Conservation (phyloP, 345 rosid species). For the Salix caprea region DNA sequence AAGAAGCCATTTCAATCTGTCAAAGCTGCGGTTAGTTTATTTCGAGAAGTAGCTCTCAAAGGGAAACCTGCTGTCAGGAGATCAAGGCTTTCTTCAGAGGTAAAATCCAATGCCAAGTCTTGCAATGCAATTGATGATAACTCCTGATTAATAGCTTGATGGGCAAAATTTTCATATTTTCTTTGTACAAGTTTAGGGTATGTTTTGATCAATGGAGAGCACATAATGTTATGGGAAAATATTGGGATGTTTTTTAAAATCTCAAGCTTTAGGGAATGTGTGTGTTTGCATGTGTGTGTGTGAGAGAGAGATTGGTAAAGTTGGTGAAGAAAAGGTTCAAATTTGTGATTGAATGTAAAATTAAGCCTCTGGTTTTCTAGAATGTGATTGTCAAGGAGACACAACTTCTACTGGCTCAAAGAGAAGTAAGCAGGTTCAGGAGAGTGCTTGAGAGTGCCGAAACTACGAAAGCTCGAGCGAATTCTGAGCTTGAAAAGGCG, state of each 20-base stretch:
- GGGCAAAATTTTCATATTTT: not conserved
- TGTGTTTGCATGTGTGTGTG: not conserved
- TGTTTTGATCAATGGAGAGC: too few species aligned
- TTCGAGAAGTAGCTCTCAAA: conserved; percentile 62
- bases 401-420: conserved; percentile 46
- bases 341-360: not conserved
- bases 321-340: not conserved
- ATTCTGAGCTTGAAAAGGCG: conserved; percentile 49
- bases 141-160: not conserved
- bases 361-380: conserved; percentile 13
- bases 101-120: conserved; percentile 2
- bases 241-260: not conserved
- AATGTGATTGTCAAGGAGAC: conserved; percentile 55
- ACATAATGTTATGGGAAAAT: too few species aligned
- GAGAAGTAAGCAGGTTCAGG: conserved; percentile 40
- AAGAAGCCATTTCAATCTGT: conserved; percentile 90
- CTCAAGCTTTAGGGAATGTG: too few species aligned
- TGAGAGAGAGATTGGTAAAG: not conserved
- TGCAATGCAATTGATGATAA: not conserved
- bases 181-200: not conserved
- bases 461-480: conserved; percentile 38
- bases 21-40: conserved; percentile 84
- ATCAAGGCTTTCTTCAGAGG: conserved; percentile 37
- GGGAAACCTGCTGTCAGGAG: conserved; percentile 20
- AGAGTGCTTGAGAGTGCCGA: conserved; percentile 40